Evolutionary conservation across 352 stramenopile genomes (phyloP), one percentile per base, ranked within the genome.

Genomic region (Pythium phragmiticola): DNA sequence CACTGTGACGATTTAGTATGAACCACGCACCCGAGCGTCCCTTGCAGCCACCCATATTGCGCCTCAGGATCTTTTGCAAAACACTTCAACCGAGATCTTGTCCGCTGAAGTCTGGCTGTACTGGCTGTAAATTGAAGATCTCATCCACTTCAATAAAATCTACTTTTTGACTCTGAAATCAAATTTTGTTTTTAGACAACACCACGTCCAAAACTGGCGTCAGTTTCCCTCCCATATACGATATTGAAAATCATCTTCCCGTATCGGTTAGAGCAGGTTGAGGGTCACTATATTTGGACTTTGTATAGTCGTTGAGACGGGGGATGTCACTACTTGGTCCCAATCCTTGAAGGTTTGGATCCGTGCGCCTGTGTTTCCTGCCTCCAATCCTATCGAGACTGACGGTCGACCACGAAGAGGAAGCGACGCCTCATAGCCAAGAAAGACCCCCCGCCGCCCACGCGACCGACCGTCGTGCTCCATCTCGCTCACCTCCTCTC

Each of bases 271-370:
- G 39, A 37, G 41, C 52, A 67, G 51, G 42, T 37, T 13, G 19
- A 17, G 7, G 0, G 4, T 17, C 16, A 23, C 2, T 52, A 52
- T 14, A 50, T 36, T 67, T 67, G 60, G 9, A 0, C 4, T n/a
- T 57, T 57, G 53, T 68, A 63, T 62, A 57, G 53, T 59, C 54
- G 19, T 39, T 68, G 11, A 33, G 3, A 9, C 26, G 62, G 41
- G 53, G 46, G 45, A 64, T 5, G 62, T 62, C 61, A 68, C 53
- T 63, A 62, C 28, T 21, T 3, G 26, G 7, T 9, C 19, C 17
- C 34, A 42, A 68, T 51, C 26, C 45, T 69, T 69, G 63, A 69
- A 69, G 63, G 16, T 21, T 46, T 48, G 60, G 60, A 67, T 67
- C 51, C 43, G 7, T 34, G 14, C 34, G 42, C 30, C 57, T 23